Evolutionary conservation across 768 basidiomycete genomes (phyloP), one percentile per base, ranked within the genome.

Genomic region (Boletus rufocinnamomeus): DNA sequence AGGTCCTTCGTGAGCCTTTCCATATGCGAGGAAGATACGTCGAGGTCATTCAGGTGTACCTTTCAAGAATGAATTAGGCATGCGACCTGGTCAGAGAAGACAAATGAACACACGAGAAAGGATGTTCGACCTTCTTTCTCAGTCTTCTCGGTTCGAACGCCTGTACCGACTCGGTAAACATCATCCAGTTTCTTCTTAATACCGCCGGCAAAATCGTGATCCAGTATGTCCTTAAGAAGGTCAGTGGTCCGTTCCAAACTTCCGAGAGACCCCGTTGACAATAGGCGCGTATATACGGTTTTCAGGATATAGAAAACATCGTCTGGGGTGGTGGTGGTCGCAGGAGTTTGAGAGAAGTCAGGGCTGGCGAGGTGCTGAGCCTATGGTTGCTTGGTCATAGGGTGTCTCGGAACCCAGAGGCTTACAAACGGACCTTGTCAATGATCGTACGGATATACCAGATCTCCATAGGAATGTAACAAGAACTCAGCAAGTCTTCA

Each of bases 291-390:
- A 6, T 95, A 79, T 3, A 95, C 87, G 8, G 86, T 80, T 72
- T 97, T 98, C 58, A 98, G 78, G 57, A 99, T 88, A 74, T 97
- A 99, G 76, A 98, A 99, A 2, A 89, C 90, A 64, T 98, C 97
- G 71, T 99, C 97, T 0, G 93, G 92, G 0, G 85, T 86, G 0
- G 91, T 93, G 0, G 89, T 91, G 2, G 79, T 83, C 13, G 81
- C 77, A 51, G 82, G 92, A 41, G 66, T 75, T 56, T 88, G 82
- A 2, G 86, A 80, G 8, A 80, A 69, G 67, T 98, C 94, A 3
- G 84, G 80, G 16, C 78, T 84, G 27, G 96, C 92, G 44, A 97
- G 78, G 27, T 87, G 85, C 67, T 96, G 94, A 2, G 96, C 96
- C 95, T 98, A 63, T 13, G 34, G 49, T 35, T 32, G 17, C 52